Evolutionary conservation across 108 stramenopile species (phyloP), one percentile per base, ranked within the genome.

Genomic region (Nitzschia sp.): DNA sequence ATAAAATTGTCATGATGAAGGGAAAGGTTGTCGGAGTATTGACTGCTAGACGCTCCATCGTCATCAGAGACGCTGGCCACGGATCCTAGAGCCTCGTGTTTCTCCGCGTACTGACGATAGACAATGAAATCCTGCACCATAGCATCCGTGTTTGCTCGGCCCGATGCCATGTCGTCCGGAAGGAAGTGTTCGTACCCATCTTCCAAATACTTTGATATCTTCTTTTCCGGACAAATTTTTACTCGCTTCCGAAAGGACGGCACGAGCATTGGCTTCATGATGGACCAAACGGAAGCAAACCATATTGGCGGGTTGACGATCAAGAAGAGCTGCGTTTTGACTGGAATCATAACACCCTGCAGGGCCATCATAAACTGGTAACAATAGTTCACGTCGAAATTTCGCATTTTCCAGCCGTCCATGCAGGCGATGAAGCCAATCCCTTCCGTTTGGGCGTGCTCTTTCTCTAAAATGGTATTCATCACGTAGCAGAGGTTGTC

Each of bases 281-380:
- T 84, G 1, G 33, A 60, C 79, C 82, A 80, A 54, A 83, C 68
- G 9, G 15, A 53, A 0, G 33, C 78, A 56, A 86, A 86, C 79
- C 81, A 86, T 30, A 31, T 29, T 0, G 85, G 85, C 22, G 85
- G 80, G 44, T 86, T 81, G 9, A 86, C 85, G 55, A 86, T 82
- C 3, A 85, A 52, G 50, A 85, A 79, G 4, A 76, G 53, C 6
- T 69, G 58, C 9, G 81, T 78, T 22, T 73, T 58, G 11, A 71
- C 74, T 3, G 84, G 84, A 45, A 75, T 35, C 45, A 72, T 55
- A 1, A 58, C 17, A 25, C 84, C 84, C 57, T 85, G 78, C 28
- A 85, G 53, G 25, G 48, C 56, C 66, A 59, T 72, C 77, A 85
- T 80, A 57, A 82, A 85, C 36, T 79, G 69, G 50, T 53, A 52